Base-by-base conservation (phyloP, 108 stramenopile genomes). In the Fistulifera solaris region DNA sequence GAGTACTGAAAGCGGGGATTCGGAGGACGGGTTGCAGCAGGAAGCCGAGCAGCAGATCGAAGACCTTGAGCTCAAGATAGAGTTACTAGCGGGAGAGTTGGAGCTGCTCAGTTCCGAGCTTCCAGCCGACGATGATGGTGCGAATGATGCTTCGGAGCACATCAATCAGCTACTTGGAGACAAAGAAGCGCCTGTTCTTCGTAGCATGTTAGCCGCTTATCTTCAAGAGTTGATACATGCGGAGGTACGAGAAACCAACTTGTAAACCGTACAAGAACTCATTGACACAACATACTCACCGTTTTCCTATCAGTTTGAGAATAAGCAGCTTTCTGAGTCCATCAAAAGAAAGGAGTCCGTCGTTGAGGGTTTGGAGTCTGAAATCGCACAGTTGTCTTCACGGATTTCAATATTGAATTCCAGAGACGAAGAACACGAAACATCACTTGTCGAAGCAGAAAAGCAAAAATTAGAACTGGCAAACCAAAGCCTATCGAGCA, bases 11-110 rank as follows among this genome's bases (percentile, higher is more conserved):
- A 61, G 62, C 1, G 52, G 13, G 8, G 59, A 61, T 43, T 22
- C 47, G 24, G 41, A 50, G 35, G 46, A 27, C 19, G 0, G 58
- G 13, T 4, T 23, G 42, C 22, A 40, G 31, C 53, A 63, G 23
- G 75, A 86, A 18, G 56, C 50, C 1, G 54, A 69, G 46, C 61
- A 75, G 63, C 74, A 27, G 26, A 52, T 92, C 14, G 74, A 78
- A 28, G 79, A 86, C 14, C 51, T 81, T 25, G 86, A 92, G 54
- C 49, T 92, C 48, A 83, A 80, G 54, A 46, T 87, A n/a, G 90
- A 92, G 58, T 44, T 92, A 8, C 60, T 92, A 8, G 80, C 80
- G 5, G 58, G 51, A 24, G 86, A 87, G 50, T 39, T 92, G 40
- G 75, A 88, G 40, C 59, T 79, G 14, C 42, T 91, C 48, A 31